A percentile compares a stretch with the other conserved stretches of the same genome.
phyloP scores from a whole-genome alignment of 2,329 filamentous ascomycete genomes.

The Aspergillus sp. region DNA sequence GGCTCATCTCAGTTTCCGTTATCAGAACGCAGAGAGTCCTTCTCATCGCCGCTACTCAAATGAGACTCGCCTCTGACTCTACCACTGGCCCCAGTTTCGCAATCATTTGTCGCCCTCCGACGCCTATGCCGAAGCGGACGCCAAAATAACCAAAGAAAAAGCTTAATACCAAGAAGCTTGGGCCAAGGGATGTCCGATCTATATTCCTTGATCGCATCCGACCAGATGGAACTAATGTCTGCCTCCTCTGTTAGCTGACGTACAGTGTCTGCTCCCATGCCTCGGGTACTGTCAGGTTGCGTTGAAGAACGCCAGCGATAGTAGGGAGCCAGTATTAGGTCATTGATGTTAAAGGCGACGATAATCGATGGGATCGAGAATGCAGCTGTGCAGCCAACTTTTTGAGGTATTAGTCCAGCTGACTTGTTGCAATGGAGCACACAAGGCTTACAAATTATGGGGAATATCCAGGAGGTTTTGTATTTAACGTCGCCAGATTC shows the following conservation, averaged over 20 bases:
- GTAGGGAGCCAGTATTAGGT: background rate
- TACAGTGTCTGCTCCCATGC: background rate
- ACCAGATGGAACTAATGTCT: no score
- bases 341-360: conserved; percentile 1
- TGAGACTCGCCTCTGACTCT: no score
- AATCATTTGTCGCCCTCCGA: no score
- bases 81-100: no score
- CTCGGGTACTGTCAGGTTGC: background rate
- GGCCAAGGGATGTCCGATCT: no score
- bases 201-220: no score
- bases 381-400: conserved; percentile 1
- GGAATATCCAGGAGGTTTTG: conserved; percentile 10
- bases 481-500: conserved; percentile 2
- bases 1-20: no score
- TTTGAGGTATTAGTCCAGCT: background rate
- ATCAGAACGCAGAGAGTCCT: no score
- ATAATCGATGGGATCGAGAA: conserved; percentile 2
- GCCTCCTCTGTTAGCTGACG: background rate
- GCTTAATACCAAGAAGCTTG: no score
- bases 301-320: background rate
- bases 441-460: conserved; percentile 10
- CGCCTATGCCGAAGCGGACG: no score
- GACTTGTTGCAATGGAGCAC: background rate
- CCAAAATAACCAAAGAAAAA: no score
- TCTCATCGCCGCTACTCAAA: no score